phyloP scores from a whole-genome alignment of 2,329 filamentous ascomycete species.

The Fusarium fracticaudum region DNA sequence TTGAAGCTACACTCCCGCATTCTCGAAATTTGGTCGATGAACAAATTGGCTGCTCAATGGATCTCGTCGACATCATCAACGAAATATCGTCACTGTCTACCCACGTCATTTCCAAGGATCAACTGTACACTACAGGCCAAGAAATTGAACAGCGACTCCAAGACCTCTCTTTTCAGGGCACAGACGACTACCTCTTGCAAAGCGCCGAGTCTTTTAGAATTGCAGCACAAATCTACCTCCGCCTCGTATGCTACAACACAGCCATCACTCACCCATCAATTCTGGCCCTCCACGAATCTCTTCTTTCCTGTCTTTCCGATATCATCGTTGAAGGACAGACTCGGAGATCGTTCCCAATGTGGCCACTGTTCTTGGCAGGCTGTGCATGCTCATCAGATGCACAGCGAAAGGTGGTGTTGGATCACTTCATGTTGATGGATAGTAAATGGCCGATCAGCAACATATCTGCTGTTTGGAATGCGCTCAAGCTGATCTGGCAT shows the following conservation, averaged over 20 bases:
- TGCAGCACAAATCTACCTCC: conserved; percentile 36
- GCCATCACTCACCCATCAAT: conserved; percentile 29
- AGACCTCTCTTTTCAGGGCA: not conserved
- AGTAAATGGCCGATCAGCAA: conserved; percentile 40
- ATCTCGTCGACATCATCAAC: conserved; percentile 39
- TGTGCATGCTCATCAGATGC: conserved; percentile 36
- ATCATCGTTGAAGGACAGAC: conserved; percentile 35
- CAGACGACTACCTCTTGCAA: conserved; percentile 25
- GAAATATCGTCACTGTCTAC: conserved; percentile 32
- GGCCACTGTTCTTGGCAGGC: conserved; percentile 39
- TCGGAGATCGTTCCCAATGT: conserved; percentile 39
- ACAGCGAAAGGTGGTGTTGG: conserved; percentile 35
- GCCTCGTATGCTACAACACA: conserved; percentile 34
- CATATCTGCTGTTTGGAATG: conserved; percentile 37
- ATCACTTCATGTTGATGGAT: conserved; percentile 33
- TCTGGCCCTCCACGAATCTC: conserved; percentile 13
- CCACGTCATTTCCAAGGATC: conserved; percentile 1
- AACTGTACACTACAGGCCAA: conserved; percentile 17
- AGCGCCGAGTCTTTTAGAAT: conserved; percentile 38
- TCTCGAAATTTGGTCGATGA: conserved; percentile 31
- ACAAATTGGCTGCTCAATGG: conserved; percentile 40
- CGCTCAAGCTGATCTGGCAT: conserved; percentile 36
- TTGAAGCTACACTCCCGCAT: conserved; percentile 20
- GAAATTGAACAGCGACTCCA: conserved; percentile 22
- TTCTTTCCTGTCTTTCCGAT: conserved; percentile 27